Percentiles rank a stretch among this genome's conserved stretches.
These are phyloP conservation scores for Alternaria gansuensis DNA, from an alignment of 2,329 filamentous ascomycete genomes.

Conservation along the genomic window DNA sequence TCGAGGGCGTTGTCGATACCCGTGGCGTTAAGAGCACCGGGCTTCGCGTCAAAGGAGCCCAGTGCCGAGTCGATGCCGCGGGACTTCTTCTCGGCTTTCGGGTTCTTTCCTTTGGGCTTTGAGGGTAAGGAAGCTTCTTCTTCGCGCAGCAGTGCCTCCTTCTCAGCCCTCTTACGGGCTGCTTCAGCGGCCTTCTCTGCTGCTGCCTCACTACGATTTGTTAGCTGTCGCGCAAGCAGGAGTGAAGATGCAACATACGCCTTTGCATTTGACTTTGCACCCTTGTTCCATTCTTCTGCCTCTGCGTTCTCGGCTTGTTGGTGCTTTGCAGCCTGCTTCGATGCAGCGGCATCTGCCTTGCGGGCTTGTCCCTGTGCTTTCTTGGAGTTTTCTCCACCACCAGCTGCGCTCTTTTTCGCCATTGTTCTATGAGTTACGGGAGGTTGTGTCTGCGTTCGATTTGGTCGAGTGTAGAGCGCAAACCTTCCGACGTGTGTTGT, in stretches of 20 bases:
- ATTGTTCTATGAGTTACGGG: slow-evolving; percentile 25
- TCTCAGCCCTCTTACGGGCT: slow-evolving; percentile 90
- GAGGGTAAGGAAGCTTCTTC: slow-evolving; percentile 76
- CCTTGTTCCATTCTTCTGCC: slow-evolving; percentile 81
- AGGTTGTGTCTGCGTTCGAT: not conserved
- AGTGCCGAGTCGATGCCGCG: slow-evolving; percentile 74
- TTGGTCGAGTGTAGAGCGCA: not conserved
- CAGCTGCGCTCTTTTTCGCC: slow-evolving; percentile 65
- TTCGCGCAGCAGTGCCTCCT: slow-evolving; percentile 80
- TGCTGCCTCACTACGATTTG: slow-evolving; percentile 74
- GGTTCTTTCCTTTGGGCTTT: slow-evolving; percentile 74
- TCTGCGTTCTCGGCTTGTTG: slow-evolving; percentile 73
- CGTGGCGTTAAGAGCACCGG: slow-evolving; percentile 75
- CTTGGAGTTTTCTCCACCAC: slow-evolving; percentile 76
- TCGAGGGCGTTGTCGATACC: slow-evolving; percentile 96
- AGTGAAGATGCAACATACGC: slow-evolving; percentile 69
- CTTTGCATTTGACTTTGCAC: slow-evolving; percentile 83
- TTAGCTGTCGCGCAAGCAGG: slow-evolving; percentile 15
- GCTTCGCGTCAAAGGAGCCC: slow-evolving; percentile 51
- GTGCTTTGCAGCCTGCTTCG: slow-evolving; percentile 77
- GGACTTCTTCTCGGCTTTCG: slow-evolving; percentile 63
- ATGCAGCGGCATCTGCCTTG: slow-evolving; percentile 87
- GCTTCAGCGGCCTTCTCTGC: slow-evolving; percentile 83
- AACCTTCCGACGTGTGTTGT: not conserved
- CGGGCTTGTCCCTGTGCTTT: slow-evolving; percentile 89